Evolutionary conservation across 371 early-diverging fungal species (phyloP).

Genomic region (Rhizopus delemar): DNA sequence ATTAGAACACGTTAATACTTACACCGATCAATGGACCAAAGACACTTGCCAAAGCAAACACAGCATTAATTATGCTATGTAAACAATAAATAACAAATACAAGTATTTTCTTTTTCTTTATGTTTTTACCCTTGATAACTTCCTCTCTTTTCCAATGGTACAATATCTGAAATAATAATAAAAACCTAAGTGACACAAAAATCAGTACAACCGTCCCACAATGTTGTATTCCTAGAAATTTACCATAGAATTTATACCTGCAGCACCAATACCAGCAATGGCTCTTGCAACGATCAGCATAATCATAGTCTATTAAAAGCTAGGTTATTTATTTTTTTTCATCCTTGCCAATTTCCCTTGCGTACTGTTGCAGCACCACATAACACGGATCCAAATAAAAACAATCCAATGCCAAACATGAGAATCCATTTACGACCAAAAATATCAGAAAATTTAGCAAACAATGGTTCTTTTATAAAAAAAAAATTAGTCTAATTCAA

Average conservation of each 20-base stretch:
- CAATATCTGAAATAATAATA: conserved; percentile 66
- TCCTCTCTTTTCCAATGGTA: conserved; percentile 55
- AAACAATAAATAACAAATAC: background rate
- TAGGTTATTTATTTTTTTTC: background rate
- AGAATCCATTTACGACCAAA: conserved; percentile 70
- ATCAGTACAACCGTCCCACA: no score
- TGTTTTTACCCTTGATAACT: conserved; percentile 53
- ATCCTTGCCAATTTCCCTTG: background rate
- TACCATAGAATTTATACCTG: conserved; percentile 45
- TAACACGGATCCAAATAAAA: conserved; percentile 59
- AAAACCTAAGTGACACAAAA: conserved; percentile 36
- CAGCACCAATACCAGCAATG: conserved; percentile 62
- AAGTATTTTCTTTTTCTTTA: background rate
- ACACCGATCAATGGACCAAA: conserved; percentile 50
- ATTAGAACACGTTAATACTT: conserved; percentile 1
- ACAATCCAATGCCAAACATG: conserved; percentile 56
- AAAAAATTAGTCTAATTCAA: background rate
- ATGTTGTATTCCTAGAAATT: conserved; percentile 14
- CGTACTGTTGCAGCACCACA: conserved; percentile 55
- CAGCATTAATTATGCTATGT: conserved; percentile 37
- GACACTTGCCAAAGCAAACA: conserved; percentile 45
- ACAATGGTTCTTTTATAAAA: conserved; percentile 39
- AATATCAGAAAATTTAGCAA: conserved; percentile 68
- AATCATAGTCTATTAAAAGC: conserved; percentile 42
- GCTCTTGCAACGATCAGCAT: conserved; percentile 68